A percentile compares a stretch with the other conserved stretches of the same genome.
Evolutionary conservation across 179 eudicot genomes (phyloP).

Genomic region (Nepenthes alata): DNA sequence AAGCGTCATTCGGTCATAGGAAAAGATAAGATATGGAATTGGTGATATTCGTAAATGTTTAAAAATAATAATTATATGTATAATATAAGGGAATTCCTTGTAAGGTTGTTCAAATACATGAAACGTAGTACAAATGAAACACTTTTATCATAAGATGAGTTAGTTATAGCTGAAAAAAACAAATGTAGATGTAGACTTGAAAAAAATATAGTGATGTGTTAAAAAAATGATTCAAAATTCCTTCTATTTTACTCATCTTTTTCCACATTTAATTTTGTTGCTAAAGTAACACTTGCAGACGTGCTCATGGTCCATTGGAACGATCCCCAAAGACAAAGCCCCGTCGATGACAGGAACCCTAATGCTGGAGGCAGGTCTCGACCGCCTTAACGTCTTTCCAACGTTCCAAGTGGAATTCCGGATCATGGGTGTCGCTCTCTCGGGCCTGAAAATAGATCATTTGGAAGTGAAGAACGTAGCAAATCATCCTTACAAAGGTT

Average conservation of each 20-base stretch:
- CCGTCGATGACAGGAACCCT: constrained; percentile 79
- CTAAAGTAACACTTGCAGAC: constrained; percentile 29
- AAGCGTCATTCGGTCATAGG: too few species aligned
- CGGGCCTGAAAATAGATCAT: constrained; percentile 67
- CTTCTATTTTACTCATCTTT: neutral
- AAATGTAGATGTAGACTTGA: too few species aligned
- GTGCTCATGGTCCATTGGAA: constrained; percentile 77
- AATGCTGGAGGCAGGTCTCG: constrained; percentile 53
- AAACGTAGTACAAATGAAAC: too few species aligned
- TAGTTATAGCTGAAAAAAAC: too few species aligned
- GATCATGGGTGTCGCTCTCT: constrained; percentile 84
- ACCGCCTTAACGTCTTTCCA: constrained; percentile 62
- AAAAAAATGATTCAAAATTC: too few species aligned
- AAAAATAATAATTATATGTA: too few species aligned
- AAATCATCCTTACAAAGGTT: constrained; percentile 74
- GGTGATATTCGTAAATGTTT: too few species aligned
- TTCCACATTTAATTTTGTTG: neutral
- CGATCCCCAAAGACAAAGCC: constrained; percentile 80
- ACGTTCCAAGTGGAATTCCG: constrained; percentile 65
- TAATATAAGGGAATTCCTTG: too few species aligned
- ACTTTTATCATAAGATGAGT: too few species aligned
- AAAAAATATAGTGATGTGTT: too few species aligned
- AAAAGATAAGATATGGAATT: too few species aligned
- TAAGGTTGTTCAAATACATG: too few species aligned
- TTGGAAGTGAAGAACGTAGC: constrained; percentile 58